Evolutionary conservation across 2,329 filamentous ascomycete genomes (phyloP).

Genomic region (Colletotrichum theobromicola): DNA sequence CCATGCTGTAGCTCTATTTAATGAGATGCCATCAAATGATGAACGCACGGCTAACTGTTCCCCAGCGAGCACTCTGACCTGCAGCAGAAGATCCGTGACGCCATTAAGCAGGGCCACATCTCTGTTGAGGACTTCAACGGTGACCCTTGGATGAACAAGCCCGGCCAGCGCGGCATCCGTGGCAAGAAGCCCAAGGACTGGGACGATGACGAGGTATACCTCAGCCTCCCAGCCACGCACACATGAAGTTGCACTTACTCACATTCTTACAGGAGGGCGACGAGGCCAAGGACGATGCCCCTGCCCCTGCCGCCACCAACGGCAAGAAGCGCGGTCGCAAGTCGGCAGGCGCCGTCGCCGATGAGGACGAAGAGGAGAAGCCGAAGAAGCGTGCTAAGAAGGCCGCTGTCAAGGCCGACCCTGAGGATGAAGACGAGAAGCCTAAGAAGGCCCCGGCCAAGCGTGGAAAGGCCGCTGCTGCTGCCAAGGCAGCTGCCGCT

Average conservation of each 20-base stretch:
- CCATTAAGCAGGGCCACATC: conserved; percentile 79
- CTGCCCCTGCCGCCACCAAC: conserved; percentile 7
- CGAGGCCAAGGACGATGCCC: not conserved
- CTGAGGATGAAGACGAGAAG: conserved; percentile 24
- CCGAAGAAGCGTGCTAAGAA: conserved; percentile 29
- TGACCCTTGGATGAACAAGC: conserved; percentile 75
- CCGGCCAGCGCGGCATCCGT: conserved; percentile 70
- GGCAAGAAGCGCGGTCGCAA: conserved; percentile 23
- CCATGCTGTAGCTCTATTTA: not conserved
- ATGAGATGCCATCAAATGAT: not conserved
- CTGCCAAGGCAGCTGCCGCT: not conserved
- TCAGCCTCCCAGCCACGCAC: not conserved
- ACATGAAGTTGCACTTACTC: not conserved
- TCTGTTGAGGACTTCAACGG: conserved; percentile 88
- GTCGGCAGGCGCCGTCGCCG: conserved; percentile 10
- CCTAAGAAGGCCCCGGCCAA: conserved; percentile 27
- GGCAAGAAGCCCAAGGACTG: conserved; percentile 34
- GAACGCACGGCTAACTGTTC: not conserved
- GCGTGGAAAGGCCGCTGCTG: not conserved
- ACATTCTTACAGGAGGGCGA: conserved; percentile 32
- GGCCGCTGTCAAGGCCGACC: conserved; percentile 10
- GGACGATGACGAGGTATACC: conserved; percentile 25
- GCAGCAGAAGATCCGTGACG: conserved; percentile 76
- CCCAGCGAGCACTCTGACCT: conserved; percentile 58
- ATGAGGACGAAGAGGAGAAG: conserved; percentile 16